phyloP scores from a whole-genome alignment of 2,329 filamentous ascomycete genomes.

The Colletotrichum lupini region DNA sequence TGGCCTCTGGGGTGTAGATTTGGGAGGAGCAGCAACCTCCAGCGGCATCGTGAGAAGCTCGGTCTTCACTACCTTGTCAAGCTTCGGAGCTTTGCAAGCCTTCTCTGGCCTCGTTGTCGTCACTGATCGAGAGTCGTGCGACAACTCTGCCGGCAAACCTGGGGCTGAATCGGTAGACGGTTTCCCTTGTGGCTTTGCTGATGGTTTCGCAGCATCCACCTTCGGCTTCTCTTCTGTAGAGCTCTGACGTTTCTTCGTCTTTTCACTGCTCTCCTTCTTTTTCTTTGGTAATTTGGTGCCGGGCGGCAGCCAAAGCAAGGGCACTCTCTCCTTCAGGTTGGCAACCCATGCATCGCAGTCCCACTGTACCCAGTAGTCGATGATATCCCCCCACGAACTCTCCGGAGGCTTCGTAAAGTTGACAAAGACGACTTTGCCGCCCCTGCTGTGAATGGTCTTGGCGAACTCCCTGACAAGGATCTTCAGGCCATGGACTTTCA shows the following conservation, averaged over 20 bases:
- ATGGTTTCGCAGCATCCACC: constrained; percentile 36
- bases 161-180: background rate
- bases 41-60: background rate
- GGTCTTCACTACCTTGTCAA: background rate
- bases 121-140: background rate
- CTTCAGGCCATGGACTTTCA: constrained; percentile 78
- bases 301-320: constrained; percentile 68
- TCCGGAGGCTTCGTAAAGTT: constrained; percentile 79
- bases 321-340: constrained; percentile 69
- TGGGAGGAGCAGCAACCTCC: background rate
- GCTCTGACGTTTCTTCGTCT: constrained; percentile 25
- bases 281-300: constrained; percentile 53
- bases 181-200: constrained; percentile 12
- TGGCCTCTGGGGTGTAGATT: constrained; percentile 48
- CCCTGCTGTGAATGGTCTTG: constrained; percentile 74
- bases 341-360: constrained; percentile 80
- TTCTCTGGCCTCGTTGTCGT: background rate
- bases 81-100: too few relatives aligned
- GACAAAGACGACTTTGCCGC: constrained; percentile 77
- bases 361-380: constrained; percentile 81
- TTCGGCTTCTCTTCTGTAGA: constrained; percentile 39
- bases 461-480: constrained; percentile 78
- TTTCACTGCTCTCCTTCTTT: constrained; percentile 46
- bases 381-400: constrained; percentile 77
- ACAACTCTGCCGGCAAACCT: too few relatives aligned